Percentiles rank a stretch among this genome's conserved stretches.
Evolutionary conservation across 768 basidiomycete genomes (phyloP).

Genomic region (Phanerodontia chrysosporium): DNA sequence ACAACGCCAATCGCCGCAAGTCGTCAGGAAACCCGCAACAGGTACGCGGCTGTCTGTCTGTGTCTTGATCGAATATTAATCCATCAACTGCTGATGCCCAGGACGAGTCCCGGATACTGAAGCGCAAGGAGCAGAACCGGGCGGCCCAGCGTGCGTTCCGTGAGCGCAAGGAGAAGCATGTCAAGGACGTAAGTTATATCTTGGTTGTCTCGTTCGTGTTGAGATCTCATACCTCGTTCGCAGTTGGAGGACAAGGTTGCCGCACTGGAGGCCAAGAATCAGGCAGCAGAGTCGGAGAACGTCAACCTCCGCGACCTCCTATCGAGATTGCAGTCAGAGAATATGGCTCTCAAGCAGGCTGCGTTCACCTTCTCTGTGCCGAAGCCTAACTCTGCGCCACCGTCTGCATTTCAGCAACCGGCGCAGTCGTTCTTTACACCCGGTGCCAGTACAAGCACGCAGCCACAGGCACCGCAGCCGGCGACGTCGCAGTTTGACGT

Average conservation of each 20-base stretch:
- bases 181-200: conserved; percentile 74
- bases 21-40: conserved; percentile 33
- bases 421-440: conserved; percentile 23
- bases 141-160: conserved; percentile 97
- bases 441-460: conserved; percentile 20
- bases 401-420: conserved; percentile 11
- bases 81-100: conserved; percentile 20
- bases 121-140: conserved; percentile 96
- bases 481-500: conserved; percentile 23
- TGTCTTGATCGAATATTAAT: background rate
- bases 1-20: conserved; percentile 31
- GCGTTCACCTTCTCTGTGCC: conserved; percentile 85
- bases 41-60: conserved; percentile 23
- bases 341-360: conserved; percentile 72
- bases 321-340: conserved; percentile 82
- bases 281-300: conserved; percentile 70
- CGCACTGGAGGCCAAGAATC: conserved; percentile 80
- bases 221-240: background rate
- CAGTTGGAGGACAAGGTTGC: conserved; percentile 91
- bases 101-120: conserved; percentile 73
- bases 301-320: conserved; percentile 86
- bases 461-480: conserved; percentile 6
- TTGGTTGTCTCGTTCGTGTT: conserved; percentile 1
- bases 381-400: conserved; percentile 25
- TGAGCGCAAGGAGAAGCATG: conserved; percentile 95